phyloP scores from a whole-genome alignment of 1,284 basidiomycete species.

The Moesziomyces antarcticus region DNA sequence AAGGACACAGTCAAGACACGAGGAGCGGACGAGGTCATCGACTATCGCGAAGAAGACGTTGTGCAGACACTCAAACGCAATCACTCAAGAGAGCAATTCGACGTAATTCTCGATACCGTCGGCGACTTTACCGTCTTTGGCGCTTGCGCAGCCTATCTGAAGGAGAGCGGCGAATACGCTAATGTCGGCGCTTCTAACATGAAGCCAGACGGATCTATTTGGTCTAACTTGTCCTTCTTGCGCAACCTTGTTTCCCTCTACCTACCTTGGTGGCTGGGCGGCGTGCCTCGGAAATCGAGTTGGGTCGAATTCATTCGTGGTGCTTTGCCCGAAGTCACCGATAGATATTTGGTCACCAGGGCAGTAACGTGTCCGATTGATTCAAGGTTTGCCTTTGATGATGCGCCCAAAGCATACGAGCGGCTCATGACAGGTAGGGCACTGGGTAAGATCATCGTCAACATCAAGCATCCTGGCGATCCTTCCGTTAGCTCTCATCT shows the following conservation, averaged over 20 bases:
- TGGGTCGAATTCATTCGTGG: conserved; percentile 1
- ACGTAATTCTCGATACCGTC: conserved; percentile 1
- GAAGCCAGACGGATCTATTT: conserved; percentile 1
- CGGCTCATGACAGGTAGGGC: conserved; percentile 4
- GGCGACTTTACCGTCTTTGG: conserved; percentile 4
- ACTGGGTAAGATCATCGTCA: not conserved
- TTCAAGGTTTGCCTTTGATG: not conserved
- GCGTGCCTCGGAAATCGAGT: conserved; percentile 3
- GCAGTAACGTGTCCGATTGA: not conserved
- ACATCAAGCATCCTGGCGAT: too few relatives aligned
- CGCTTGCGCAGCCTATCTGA: conserved; percentile 2
- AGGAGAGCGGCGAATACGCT: conserved; percentile 2
- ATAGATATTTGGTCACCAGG: conserved; percentile 1
- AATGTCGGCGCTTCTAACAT: conserved; percentile 1
- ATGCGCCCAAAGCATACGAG: conserved; percentile 5
- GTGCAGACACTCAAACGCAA: conserved; percentile 3
- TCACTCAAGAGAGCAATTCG: conserved; percentile 2
- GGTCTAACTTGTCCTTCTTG: conserved; percentile 1
- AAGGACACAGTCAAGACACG: conserved; percentile 3
- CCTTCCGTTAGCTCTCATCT: too few relatives aligned
- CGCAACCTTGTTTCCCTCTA: not conserved
- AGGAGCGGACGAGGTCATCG: conserved; percentile 3
- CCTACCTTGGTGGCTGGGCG: conserved; percentile 6
- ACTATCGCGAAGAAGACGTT: conserved; percentile 2
- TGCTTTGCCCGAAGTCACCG: conserved; percentile 2